Evolutionary conservation across 2,329 filamentous ascomycete genomes (phyloP).

Genomic region (Dactylellina sp.): DNA sequence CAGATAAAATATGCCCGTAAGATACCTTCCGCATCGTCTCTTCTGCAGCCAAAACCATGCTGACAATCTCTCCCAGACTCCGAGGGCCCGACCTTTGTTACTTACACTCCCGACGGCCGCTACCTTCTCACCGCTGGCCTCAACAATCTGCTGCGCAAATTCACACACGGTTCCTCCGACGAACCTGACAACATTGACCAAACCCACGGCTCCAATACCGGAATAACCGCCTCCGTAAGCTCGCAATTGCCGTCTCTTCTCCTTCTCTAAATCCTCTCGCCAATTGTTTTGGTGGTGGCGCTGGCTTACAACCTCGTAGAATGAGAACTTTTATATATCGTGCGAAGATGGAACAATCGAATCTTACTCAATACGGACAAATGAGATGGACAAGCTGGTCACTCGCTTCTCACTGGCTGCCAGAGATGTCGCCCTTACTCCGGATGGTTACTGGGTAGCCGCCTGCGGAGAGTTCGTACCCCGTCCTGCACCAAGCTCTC

Average conservation of each 20-base stretch:
- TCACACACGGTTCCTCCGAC: slow-evolving; percentile 88
- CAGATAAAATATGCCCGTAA: slow-evolving; percentile 51
- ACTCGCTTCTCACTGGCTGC: slow-evolving; percentile 86
- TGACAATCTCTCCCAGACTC: slow-evolving; percentile 69
- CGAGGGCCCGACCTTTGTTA: slow-evolving; percentile 84
- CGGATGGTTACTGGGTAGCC: slow-evolving; percentile 86
- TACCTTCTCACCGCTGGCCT: slow-evolving; percentile 90
- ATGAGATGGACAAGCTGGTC: slow-evolving; percentile 82
- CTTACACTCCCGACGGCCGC: slow-evolving; percentile 88
- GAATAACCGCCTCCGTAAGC: slow-evolving; percentile 76
- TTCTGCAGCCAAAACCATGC: background rate
- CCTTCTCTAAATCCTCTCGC: no score
- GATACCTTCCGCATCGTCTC: background rate
- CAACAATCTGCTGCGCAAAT: slow-evolving; percentile 93
- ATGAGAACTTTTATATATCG: slow-evolving; percentile 87
- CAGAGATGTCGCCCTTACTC: slow-evolving; percentile 84
- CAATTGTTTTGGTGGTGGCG: no score
- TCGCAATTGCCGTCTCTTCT: slow-evolving; percentile 15
- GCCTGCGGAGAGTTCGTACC: slow-evolving; percentile 87
- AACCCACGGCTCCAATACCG: slow-evolving; percentile 84
- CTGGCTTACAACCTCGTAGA: slow-evolving; percentile 64
- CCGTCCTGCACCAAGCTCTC: slow-evolving; percentile 1
- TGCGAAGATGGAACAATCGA: slow-evolving; percentile 97
- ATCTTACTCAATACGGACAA: slow-evolving; percentile 83
- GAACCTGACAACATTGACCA: slow-evolving; percentile 94